Evolutionary conservation across 2,329 filamentous ascomycete genomes (phyloP).

Genomic region (Dryadomyces sulphureus): DNA sequence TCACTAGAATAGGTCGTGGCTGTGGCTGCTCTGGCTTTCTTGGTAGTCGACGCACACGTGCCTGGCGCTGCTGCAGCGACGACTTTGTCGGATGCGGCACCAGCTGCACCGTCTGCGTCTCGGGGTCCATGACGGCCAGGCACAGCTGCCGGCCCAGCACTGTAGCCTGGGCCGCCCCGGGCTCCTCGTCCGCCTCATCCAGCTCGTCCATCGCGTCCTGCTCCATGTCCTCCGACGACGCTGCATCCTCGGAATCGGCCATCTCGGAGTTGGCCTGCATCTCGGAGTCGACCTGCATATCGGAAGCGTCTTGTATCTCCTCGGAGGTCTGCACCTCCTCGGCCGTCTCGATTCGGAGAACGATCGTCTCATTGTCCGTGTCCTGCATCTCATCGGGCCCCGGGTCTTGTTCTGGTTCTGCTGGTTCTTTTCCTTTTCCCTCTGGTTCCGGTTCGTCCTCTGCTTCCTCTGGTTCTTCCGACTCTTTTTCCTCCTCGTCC

Average conservation of each 20-base stretch:
- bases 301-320: neutral
- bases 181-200: neutral
- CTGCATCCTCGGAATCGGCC: neutral
- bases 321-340: neutral
- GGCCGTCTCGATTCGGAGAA: neutral
- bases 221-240: neutral
- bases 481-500: neutral
- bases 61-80: neutral
- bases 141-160: too few relatives aligned
- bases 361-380: neutral
- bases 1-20: neutral
- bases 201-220: neutral
- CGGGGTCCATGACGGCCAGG: neutral
- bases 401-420: too few relatives aligned
- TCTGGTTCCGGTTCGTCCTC: too few relatives aligned
- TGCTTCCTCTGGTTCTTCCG: too few relatives aligned
- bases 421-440: too few relatives aligned
- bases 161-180: too few relatives aligned
- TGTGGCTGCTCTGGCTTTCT: neutral
- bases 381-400: neutral
- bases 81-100: neutral
- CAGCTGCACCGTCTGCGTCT: neutral
- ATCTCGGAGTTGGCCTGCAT: neutral
- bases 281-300: neutral
- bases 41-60: neutral